phyloP scores from a whole-genome alignment of 2,329 filamentous ascomycete genomes.

The Aureobasidium sp. region DNA sequence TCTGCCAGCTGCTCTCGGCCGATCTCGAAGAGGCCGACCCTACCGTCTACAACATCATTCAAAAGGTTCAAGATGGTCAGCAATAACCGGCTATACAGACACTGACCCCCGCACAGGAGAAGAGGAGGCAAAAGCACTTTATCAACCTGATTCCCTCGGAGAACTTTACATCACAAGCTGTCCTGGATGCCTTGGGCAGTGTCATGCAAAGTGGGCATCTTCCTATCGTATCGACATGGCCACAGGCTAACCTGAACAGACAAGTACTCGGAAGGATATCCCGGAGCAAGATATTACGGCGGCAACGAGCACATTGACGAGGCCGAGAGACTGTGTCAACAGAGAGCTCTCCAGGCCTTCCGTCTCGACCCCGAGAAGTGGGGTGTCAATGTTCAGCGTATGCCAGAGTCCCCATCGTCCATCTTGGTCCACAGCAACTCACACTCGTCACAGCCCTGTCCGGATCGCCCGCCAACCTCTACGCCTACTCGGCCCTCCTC shows the following conservation, averaged over 20 bases:
- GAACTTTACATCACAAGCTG: slow-evolving; percentile 90
- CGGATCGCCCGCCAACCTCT: slow-evolving; percentile 64
- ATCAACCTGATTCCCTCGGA: slow-evolving; percentile 95
- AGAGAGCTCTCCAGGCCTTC: slow-evolving; percentile 81
- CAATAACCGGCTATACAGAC: background rate
- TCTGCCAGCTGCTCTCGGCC: slow-evolving; percentile 63
- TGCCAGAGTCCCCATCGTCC: slow-evolving; percentile 13
- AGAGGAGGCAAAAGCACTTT: slow-evolving; percentile 92
- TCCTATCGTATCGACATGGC: background rate
- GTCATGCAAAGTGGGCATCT: slow-evolving; percentile 77
- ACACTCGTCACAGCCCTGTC: slow-evolving; percentile 45
- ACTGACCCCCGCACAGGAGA: slow-evolving; percentile 55
- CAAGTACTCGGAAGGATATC: slow-evolving; percentile 98
- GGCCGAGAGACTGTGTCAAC: slow-evolving; percentile 80
- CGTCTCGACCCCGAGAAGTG: slow-evolving; percentile 75
- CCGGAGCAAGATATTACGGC: slow-evolving; percentile 90
- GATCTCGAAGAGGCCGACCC: slow-evolving; percentile 79
- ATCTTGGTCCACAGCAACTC: slow-evolving; percentile 3
- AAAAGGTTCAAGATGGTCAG: slow-evolving; percentile 54
- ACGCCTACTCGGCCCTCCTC: slow-evolving; percentile 88
- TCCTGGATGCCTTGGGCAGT: slow-evolving; percentile 83
- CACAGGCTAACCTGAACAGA: slow-evolving; percentile 33
- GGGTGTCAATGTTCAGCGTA: slow-evolving; percentile 93
- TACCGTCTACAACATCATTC: slow-evolving; percentile 76
- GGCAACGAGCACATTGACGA: slow-evolving; percentile 95